Conservation (phyloP, 148 eudicot species). For the Vaccinium vitisidaea region DNA sequence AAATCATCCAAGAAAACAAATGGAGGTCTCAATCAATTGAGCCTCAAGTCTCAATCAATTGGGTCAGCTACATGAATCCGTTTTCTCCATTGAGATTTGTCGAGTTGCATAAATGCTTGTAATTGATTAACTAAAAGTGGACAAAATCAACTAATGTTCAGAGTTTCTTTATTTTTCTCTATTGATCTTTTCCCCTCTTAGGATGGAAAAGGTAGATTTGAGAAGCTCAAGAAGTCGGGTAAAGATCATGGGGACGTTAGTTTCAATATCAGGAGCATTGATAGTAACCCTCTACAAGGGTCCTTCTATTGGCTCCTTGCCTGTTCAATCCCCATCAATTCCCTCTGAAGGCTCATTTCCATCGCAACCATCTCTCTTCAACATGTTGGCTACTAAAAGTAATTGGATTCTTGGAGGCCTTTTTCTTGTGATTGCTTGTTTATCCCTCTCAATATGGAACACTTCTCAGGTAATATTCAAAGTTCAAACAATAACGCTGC, state of each 20-base stretch:
- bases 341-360: slow-evolving; percentile 12
- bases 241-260: slow-evolving; percentile 42
- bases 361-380: slow-evolving; percentile 17
- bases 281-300: slow-evolving; percentile 54
- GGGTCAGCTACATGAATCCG: background rate
- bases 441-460: slow-evolving; percentile 41
- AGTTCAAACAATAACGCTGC: background rate
- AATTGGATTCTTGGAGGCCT: slow-evolving; percentile 54
- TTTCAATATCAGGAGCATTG: slow-evolving; percentile 52
- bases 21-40: background rate
- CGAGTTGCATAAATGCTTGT: background rate
- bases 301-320: slow-evolving; percentile 30
- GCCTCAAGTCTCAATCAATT: background rate
- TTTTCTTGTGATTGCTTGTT: slow-evolving; percentile 37
- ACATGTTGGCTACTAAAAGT: slow-evolving; percentile 18
- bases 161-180: background rate
- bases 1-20: background rate
- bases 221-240: slow-evolving; percentile 32
- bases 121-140: background rate
- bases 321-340: slow-evolving; percentile 13
- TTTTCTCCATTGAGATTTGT: background rate
- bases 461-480: slow-evolving; percentile 39
- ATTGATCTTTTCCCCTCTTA: background rate
- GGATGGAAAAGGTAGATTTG: slow-evolving; percentile 49
- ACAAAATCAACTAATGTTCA: background rate